Conservation (phyloP, 495 filamentous ascomycete genomes). For the Hypoxylon lenormandii region DNA sequence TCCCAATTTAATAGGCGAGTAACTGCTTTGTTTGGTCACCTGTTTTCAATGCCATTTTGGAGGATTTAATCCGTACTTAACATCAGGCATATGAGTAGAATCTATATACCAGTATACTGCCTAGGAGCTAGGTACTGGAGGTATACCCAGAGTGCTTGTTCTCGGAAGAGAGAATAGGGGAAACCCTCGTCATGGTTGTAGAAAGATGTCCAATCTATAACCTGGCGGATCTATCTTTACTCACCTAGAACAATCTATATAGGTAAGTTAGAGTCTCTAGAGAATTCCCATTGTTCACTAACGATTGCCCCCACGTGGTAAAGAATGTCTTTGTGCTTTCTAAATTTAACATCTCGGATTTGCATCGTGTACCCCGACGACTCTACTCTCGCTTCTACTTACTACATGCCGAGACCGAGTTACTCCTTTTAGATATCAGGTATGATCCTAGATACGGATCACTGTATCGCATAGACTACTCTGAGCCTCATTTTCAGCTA, state of each 20-base stretch:
- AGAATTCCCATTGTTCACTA: no score
- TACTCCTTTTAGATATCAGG: conserved; percentile 3
- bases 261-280: no score
- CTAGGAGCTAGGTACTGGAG: no score
- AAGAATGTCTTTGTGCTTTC: no score
- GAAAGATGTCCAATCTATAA: not conserved
- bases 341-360: no score
- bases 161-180: no score
- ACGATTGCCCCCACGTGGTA: no score
- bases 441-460: conserved; percentile 25
- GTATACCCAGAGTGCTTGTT: no score
- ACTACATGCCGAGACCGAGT: conserved; percentile 9
- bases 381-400: not conserved
- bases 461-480: conserved; percentile 14
- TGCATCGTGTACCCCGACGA: no score
- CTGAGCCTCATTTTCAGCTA: conserved; percentile 23
- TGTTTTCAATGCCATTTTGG: conserved; percentile 7
- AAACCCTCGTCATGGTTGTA: no score
- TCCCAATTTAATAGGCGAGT: conserved; percentile 6
- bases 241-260: no score
- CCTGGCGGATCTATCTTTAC: not conserved
- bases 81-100: not conserved
- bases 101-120: no score
- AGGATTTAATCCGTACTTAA: conserved; percentile 10
- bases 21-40: conserved; percentile 13